Evolutionary conservation across 1,139 yeast species (phyloP), one percentile per base, ranked within the genome.

Genomic region (Yamadazyma siamensis): DNA sequence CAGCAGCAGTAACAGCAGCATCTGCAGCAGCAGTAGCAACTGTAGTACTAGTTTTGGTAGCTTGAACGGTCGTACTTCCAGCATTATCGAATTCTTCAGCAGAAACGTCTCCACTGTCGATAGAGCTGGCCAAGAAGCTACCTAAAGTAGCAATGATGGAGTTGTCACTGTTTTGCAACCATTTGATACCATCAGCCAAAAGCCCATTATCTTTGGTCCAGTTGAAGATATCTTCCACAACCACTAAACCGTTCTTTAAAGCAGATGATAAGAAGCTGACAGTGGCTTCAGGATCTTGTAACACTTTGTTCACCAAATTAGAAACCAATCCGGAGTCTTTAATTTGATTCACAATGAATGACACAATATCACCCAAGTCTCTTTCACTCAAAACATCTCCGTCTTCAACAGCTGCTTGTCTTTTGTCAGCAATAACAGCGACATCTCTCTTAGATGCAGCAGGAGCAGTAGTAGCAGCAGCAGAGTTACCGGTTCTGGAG

Each of bases 121-220:
- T 36, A 15, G 57, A 51, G 33, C 52, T 44, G 35, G 56, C 45
- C 48, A 54, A 31, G 54, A 44, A 36, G 11, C 29, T 21, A 21
- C 45, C 49, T 23, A 43, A 30, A 15, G 44, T 29, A 23, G 23
- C 15, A 21, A 39, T 33, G 23, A 40, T 41, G 8, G 23, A 38
- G 34, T 63, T 61, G 39, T 65, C 64, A 49, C 59, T 50, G 29
- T 40, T 41, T 24, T 44, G 40, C 35, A 67, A 46, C 54, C 56
- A 65, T 25, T 39, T 31, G 33, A 66, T 46, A 38, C 57, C 62
- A 13, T 49, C 32, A 39, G 44, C 47, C 47, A 68, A 59, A 27
- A 66, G 35, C 37, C 74, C 74, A 15, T 59, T 51, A 13, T 44
- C 32, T 50, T 65, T 61, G 39, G 71, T 64, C 70, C 70, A 67